Evolutionary conservation across 345 rosid species (phyloP).

Genomic region (Dovyalis caffra): DNA sequence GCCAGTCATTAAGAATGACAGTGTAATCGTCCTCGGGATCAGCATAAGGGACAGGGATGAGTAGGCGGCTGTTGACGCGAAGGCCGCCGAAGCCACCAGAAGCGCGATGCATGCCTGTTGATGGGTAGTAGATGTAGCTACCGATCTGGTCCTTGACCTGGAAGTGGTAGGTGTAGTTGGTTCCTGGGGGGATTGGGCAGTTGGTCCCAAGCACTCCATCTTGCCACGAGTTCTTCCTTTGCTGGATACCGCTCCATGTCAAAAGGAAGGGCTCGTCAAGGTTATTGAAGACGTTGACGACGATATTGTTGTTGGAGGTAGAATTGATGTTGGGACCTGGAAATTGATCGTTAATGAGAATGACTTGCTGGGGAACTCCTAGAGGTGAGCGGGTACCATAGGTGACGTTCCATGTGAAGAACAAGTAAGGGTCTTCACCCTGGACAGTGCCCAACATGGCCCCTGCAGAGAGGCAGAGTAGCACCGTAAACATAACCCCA

Average conservation of each 20-base stretch:
- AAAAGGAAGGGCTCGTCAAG: constrained; percentile 67
- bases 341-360: constrained; percentile 70
- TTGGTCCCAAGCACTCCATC: constrained; percentile 70
- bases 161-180: constrained; percentile 72
- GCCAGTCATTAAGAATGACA: constrained; percentile 23
- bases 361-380: constrained; percentile 63
- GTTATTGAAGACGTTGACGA: constrained; percentile 68
- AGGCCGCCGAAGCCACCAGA: constrained; percentile 27
- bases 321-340: constrained; percentile 81
- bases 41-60: constrained; percentile 27
- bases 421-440: constrained; percentile 65
- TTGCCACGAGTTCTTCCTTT: constrained; percentile 83
- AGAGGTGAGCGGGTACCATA: constrained; percentile 60
- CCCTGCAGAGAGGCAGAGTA: constrained; percentile 40
- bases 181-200: constrained; percentile 72
- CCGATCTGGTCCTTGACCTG: constrained; percentile 87
- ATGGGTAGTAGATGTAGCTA: constrained; percentile 25
- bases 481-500: constrained; percentile 31
- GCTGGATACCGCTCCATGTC: constrained; percentile 79
- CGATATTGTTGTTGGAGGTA: constrained; percentile 65
- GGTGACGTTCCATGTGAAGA: constrained; percentile 64
- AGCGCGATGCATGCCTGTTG: constrained; percentile 15
- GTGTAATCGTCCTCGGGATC: constrained; percentile 30
- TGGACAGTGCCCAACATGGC: constrained; percentile 29
- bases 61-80: constrained; percentile 22